Conservation (phyloP, 768 basidiomycete species). For the Coprinellus aureogranulatus region DNA sequence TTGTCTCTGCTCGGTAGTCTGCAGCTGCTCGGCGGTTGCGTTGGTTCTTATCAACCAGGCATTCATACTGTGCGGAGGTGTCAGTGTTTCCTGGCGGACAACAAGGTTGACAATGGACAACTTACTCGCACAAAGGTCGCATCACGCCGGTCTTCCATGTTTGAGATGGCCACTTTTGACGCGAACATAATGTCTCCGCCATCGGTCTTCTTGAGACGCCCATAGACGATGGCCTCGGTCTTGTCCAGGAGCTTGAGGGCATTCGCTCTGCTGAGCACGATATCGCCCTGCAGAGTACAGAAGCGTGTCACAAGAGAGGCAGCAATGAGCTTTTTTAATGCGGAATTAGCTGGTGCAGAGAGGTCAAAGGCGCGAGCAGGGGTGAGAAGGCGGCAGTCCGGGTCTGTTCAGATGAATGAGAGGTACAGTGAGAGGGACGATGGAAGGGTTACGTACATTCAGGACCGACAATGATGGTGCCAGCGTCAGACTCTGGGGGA, state of each 20-base stretch:
- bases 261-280: neutral
- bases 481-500: neutral
- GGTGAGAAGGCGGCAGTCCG: neutral
- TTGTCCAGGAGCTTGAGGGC: neutral
- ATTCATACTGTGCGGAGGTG: conserved; percentile 1
- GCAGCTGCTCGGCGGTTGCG: neutral
- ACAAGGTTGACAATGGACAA: neutral
- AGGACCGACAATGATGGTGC: neutral
- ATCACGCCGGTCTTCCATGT: neutral
- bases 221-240: neutral
- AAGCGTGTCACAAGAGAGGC: neutral
- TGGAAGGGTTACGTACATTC: neutral
- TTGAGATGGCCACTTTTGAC: neutral
- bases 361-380: neutral
- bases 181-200: conserved; percentile 5
- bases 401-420: neutral
- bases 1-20: neutral
- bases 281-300: neutral
- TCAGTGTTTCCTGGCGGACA: no score
- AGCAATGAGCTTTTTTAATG: neutral
- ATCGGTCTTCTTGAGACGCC: neutral
- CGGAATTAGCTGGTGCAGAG: neutral
- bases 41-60: neutral
- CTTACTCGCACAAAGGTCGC: conserved; percentile 5
- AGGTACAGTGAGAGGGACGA: neutral